Base-by-base conservation (phyloP, 805 yeast genomes). In the Cyberlindnera bimundalis region DNA sequence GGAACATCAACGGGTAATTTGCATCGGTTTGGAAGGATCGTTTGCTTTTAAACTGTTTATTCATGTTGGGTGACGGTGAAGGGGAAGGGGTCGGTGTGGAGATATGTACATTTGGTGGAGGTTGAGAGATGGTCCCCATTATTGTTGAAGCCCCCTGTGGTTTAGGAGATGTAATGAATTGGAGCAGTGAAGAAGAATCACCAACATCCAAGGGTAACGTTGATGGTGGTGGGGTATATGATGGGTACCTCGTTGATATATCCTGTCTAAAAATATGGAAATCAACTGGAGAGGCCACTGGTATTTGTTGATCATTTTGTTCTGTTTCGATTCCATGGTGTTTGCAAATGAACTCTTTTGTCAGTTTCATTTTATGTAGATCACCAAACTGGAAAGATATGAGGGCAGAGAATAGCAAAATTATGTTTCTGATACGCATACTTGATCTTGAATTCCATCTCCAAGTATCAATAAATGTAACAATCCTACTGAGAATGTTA, bases 11-110 rank as follows among this genome's bases (percentile, higher is more conserved):
- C 1, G 93, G 91, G 62, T 74, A 77, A 3, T 78, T 71, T 56
- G 77, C 78, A 56, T 81, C 79, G 0, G 84, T 73, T 59, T 82
- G 89, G 46, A 74, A 79, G 36, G 76, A 69, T 44, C 76, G 70
- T 44, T 81, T 64, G 8, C 72, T 65, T 50, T 71, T 77, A 13
- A 45, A 24, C 34, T 55, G 49, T 20, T 61, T 60, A 24, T 56
- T 31, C 14, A 62, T 37, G 2, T 78, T 69, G 14, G 71, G 18
- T 3, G 47, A 44, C 4, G 46, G 42, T 0, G 84, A 81, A 1
- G 96, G 96, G 0, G 95, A 85, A 3, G 96, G 93, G 1, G 84
- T 84, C 0, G 96, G 96, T 0, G 96, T 87, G 0, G 96, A 90
- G 10, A 88, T 73, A 58, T 84, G 90, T 5, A 81, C 66, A 0